phyloP scores from a whole-genome alignment of 805 yeast species.

The Priceomyces carsonii region DNA sequence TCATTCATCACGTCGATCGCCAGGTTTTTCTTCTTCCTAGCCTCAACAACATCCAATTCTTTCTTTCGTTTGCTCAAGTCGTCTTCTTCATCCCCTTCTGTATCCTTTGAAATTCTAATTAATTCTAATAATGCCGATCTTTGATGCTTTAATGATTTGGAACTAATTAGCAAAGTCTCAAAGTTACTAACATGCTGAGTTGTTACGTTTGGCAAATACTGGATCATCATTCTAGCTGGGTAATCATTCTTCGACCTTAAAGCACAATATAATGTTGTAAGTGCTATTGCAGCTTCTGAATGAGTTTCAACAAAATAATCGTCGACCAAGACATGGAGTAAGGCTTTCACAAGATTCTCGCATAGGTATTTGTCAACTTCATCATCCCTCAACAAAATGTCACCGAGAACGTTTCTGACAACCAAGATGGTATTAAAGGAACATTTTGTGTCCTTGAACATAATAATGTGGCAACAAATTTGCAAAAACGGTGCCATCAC shows the following conservation, averaged over 20 bases:
- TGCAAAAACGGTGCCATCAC: conserved; percentile 78
- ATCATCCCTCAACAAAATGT: conserved; percentile 65
- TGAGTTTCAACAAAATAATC: conserved; percentile 84
- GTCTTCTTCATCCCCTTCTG: conserved; percentile 18
- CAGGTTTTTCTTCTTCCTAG: conserved; percentile 47
- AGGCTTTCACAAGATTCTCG: conserved; percentile 66
- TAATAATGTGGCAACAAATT: conserved; percentile 72
- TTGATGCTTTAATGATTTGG: conserved; percentile 76
- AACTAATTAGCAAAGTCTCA: conserved; percentile 60
- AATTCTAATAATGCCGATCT: conserved; percentile 77
- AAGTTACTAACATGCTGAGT: conserved; percentile 61
- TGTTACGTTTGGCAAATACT: conserved; percentile 53
- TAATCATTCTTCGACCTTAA: conserved; percentile 67
- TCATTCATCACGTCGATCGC: conserved; percentile 62
- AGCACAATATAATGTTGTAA: conserved; percentile 76
- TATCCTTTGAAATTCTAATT: conserved; percentile 60
- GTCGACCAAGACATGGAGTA: conserved; percentile 67
- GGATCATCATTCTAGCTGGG: conserved; percentile 62
- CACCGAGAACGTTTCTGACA: conserved; percentile 70
- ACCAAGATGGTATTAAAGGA: conserved; percentile 87
- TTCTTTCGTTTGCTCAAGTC: conserved; percentile 51
- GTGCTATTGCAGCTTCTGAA: conserved; percentile 86
- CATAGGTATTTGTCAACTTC: conserved; percentile 73
- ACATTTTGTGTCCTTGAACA: conserved; percentile 87
- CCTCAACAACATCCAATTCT: conserved; percentile 50